phyloP scores from a whole-genome alignment of 306 rosid genomes.

The Rosa multiflora region DNA sequence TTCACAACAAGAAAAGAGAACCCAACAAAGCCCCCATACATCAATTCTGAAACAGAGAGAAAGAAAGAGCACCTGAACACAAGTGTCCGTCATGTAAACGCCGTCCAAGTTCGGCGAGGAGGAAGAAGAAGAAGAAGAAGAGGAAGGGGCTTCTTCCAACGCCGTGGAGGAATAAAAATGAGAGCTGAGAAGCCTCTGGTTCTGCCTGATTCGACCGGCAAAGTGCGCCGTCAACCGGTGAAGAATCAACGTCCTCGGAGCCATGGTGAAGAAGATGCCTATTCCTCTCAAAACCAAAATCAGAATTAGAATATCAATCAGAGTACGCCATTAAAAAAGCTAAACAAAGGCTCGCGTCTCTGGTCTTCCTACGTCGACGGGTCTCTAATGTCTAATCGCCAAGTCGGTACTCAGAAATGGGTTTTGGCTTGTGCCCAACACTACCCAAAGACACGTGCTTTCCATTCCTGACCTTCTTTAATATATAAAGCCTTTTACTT shows the following conservation, averaged over 20 bases:
- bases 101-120: slow-evolving; percentile 38
- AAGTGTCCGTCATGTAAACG: slow-evolving; percentile 61
- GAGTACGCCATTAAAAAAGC: neutral
- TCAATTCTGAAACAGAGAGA: neutral
- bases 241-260: slow-evolving; percentile 13
- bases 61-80: slow-evolving; percentile 50
- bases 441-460: neutral
- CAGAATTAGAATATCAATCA: neutral
- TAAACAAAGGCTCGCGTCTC: neutral
- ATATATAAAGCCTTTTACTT: neutral
- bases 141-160: slow-evolving; percentile 44
- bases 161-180: slow-evolving; percentile 39
- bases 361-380: neutral
- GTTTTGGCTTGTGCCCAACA: neutral
- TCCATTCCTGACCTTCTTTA: neutral
- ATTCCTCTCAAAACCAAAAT: neutral
- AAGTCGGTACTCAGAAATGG: neutral
- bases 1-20: slow-evolving; percentile 2
- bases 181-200: slow-evolving; percentile 48
- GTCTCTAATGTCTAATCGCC: neutral
- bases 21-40: neutral
- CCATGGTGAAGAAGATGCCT: slow-evolving; percentile 6
- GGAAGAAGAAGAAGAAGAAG: slow-evolving; percentile 24
- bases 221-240: slow-evolving; percentile 43
- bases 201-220: slow-evolving; percentile 50